Percentiles rank a stretch among this genome's conserved stretches.
phyloP scores from a whole-genome alignment of 805 yeast genomes.

The Danielia oregonensis region DNA sequence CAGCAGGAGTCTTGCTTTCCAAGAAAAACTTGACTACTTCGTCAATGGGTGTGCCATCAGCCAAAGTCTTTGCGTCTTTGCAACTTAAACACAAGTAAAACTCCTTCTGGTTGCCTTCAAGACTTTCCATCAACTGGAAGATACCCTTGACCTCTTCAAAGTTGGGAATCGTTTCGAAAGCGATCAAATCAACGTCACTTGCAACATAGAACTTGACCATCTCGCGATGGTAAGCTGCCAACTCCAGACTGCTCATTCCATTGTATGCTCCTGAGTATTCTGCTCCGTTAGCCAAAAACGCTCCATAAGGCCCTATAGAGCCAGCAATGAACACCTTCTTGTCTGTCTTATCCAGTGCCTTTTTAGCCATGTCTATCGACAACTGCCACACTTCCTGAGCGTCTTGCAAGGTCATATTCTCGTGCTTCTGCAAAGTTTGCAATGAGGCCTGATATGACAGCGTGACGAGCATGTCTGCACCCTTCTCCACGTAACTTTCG shows the following conservation, averaged over 20 bases:
- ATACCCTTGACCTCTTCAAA: conserved; percentile 52
- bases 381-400: conserved; percentile 13
- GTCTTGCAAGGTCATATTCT: conserved; percentile 8
- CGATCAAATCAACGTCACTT: conserved; percentile 51
- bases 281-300: conserved; percentile 60
- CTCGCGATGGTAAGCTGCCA: conserved; percentile 50
- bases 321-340: conserved; percentile 44
- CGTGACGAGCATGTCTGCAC: conserved; percentile 16
- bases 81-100: conserved; percentile 43
- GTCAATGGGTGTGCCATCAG: conserved; percentile 30
- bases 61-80: conserved; percentile 18
- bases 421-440: conserved; percentile 12
- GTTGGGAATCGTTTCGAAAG: conserved; percentile 72
- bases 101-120: conserved; percentile 27
- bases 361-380: conserved; percentile 12
- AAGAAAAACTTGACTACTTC: conserved; percentile 29
- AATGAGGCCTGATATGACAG: conserved; percentile 18
- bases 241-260: conserved; percentile 29
- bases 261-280: conserved; percentile 73
- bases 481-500: conserved; percentile 14
- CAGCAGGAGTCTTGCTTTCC: conserved; percentile 8
- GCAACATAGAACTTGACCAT: conserved; percentile 37
- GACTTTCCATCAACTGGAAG: conserved; percentile 33
- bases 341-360: conserved; percentile 6
- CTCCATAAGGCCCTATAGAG: conserved; percentile 77